phyloP scores from a whole-genome alignment of 352 stramenopile species.

The Pythium folliculosum region DNA sequence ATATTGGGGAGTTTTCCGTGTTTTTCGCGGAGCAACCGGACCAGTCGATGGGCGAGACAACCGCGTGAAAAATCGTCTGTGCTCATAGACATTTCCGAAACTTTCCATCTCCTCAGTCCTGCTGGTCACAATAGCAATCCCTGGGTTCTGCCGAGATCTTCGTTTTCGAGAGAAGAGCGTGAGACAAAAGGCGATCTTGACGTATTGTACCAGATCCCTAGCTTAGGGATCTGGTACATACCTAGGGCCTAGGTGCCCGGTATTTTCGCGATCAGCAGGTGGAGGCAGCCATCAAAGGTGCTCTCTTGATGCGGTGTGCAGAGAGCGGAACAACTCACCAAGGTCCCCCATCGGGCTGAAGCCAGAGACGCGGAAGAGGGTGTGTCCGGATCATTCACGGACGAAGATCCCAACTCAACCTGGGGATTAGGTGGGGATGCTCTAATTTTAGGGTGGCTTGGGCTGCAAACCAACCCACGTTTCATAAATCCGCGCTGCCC shows the following conservation, averaged over 20 bases:
- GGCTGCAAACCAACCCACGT: neutral
- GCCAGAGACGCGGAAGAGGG: neutral
- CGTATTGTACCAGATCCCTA: neutral
- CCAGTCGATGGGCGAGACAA: no score
- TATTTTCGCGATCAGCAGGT: neutral
- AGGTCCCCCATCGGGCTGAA: neutral
- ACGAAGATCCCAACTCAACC: neutral
- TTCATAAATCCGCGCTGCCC: neutral
- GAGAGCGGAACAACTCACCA: no score
- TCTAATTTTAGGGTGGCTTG: no score
- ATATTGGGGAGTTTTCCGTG: neutral
- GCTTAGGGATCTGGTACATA: no score
- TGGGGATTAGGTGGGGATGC: neutral
- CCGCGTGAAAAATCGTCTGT: neutral
- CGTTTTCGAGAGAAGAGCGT: neutral
- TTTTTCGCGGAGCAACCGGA: neutral
- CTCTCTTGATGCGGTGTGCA: no score
- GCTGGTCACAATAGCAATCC: no score
- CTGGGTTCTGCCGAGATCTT: no score
- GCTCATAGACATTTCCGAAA: conserved; percentile 1
- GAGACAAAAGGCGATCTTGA: neutral
- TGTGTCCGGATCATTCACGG: neutral
- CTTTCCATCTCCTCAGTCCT: neutral
- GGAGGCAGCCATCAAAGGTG: neutral
- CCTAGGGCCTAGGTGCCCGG: no score